These are phyloP conservation scores for Ilyonectria destructans DNA, from an alignment of 2,329 filamentous ascomycete genomes.

Conservation along the genomic window DNA sequence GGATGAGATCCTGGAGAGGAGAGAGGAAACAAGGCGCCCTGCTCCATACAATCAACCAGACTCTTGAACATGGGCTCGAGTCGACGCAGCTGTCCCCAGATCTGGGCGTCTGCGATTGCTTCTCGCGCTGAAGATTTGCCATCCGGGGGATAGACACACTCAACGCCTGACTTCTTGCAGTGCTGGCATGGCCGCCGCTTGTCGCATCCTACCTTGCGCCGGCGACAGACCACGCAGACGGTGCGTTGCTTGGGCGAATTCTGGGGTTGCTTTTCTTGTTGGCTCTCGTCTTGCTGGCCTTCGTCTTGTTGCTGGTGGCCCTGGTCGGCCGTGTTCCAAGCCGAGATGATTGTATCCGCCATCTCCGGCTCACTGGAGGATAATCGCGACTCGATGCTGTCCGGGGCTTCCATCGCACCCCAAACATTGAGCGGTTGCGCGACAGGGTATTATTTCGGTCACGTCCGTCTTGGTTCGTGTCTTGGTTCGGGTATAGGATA, in stretches of 20 bases:
- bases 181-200: conserved; percentile 30
- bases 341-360: conserved; percentile 24
- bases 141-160: conserved; percentile 26
- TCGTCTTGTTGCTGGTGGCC: not conserved
- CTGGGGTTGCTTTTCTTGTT: conserved; percentile 9
- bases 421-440: not conserved
- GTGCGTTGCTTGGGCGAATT: conserved; percentile 12
- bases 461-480: not conserved
- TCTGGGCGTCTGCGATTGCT: conserved; percentile 7
- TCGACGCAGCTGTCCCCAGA: conserved; percentile 17
- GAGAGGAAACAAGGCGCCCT: conserved; percentile 14
- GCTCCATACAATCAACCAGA: conserved; percentile 26
- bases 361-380: not conserved
- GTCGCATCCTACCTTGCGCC: conserved; percentile 29
- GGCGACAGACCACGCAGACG: conserved; percentile 25
- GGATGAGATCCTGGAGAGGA: not conserved
- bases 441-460: not conserved
- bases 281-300: not conserved
- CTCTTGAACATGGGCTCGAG: conserved; percentile 29
- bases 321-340: conserved; percentile 19
- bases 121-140: conserved; percentile 7
- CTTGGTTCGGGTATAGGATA: not conserved
- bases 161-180: conserved; percentile 25
- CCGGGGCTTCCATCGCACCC: conserved; percentile 2
- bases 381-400: not conserved